These are phyloP conservation scores for Gentiana macrophylla DNA, from an alignment of 257 asterid species.

Conservation along the genomic window DNA sequence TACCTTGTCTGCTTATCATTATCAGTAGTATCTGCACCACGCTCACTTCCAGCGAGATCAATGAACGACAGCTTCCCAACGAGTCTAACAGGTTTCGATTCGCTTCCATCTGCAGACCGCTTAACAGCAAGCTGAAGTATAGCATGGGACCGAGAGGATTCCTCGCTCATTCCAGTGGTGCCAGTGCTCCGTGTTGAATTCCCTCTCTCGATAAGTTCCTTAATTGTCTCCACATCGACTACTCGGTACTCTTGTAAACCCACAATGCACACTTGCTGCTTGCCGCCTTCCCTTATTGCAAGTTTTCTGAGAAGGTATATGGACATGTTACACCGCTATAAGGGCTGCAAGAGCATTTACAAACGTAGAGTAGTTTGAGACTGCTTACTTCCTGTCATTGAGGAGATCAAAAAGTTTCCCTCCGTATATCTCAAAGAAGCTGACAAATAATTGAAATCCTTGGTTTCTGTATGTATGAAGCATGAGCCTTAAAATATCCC, in stretches of 20 bases:
- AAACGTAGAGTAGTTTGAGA: neutral
- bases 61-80: conserved; percentile 35
- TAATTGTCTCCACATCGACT: conserved; percentile 22
- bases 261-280: conserved; percentile 35
- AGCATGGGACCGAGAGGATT: conserved; percentile 37
- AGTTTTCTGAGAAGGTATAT: conserved; percentile 19
- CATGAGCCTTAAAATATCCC: conserved; percentile 24
- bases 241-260: conserved; percentile 32
- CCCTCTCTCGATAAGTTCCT: conserved; percentile 29
- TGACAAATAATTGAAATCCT: conserved; percentile 25
- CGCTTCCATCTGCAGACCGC: conserved; percentile 18
- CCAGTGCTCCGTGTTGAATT: conserved; percentile 33
- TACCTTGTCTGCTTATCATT: conserved; percentile 33
- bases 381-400: conserved; percentile 31
- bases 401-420: conserved; percentile 34
- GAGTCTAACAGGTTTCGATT: conserved; percentile 24
- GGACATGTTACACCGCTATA: neutral
- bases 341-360: neutral
- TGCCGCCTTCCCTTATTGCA: conserved; percentile 33
- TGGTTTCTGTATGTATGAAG: conserved; percentile 15
- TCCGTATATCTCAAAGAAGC: conserved; percentile 35
- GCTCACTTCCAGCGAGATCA: conserved; percentile 40
- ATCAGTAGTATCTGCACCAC: conserved; percentile 36
- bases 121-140: conserved; percentile 32
- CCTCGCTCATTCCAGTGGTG: conserved; percentile 32